Percentiles rank a stretch among this genome's conserved stretches.
These are phyloP conservation scores for Heliocybe sulcata DNA, from an alignment of 1,284 basidiomycete species.

Conservation along the genomic window DNA sequence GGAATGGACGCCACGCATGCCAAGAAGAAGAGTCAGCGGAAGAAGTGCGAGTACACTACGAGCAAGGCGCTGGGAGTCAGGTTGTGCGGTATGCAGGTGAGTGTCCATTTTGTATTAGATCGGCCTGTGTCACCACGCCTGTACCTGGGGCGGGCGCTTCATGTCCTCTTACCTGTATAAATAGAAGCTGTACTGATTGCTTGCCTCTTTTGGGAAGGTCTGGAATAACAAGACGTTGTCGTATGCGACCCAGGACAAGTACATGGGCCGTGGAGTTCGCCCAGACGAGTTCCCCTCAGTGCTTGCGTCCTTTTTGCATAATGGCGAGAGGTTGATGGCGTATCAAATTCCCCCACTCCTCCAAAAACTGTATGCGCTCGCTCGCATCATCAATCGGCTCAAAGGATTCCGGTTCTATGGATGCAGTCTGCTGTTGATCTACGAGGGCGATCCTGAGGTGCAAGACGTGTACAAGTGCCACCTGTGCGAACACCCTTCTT, in stretches of 20 bases:
- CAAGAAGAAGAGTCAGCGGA: slow-evolving; percentile 97
- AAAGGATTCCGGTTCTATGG: slow-evolving; percentile 97
- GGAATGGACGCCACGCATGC: slow-evolving; percentile 89
- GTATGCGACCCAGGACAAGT: slow-evolving; percentile 95
- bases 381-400: slow-evolving; percentile 81
- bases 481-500: slow-evolving; percentile 59
- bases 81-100: slow-evolving; percentile 98
- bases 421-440: slow-evolving; percentile 94
- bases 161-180: slow-evolving; percentile 6
- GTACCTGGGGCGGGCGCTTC: background rate
- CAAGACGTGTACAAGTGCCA: slow-evolving; percentile 69
- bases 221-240: slow-evolving; percentile 81
- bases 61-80: slow-evolving; percentile 87
- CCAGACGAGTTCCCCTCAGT: slow-evolving; percentile 81
- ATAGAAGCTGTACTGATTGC: background rate
- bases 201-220: slow-evolving; percentile 44
- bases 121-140: background rate
- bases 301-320: slow-evolving; percentile 78
- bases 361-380: slow-evolving; percentile 91
- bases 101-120: slow-evolving; percentile 16
- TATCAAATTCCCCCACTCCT: slow-evolving; percentile 92
- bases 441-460: slow-evolving; percentile 88
- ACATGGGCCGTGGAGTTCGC: slow-evolving; percentile 86
- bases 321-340: slow-evolving; percentile 79
- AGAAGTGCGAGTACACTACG: slow-evolving; percentile 96